Conservation (phyloP, 73 alveolate species). For the Strombidium stylifer region DNA sequence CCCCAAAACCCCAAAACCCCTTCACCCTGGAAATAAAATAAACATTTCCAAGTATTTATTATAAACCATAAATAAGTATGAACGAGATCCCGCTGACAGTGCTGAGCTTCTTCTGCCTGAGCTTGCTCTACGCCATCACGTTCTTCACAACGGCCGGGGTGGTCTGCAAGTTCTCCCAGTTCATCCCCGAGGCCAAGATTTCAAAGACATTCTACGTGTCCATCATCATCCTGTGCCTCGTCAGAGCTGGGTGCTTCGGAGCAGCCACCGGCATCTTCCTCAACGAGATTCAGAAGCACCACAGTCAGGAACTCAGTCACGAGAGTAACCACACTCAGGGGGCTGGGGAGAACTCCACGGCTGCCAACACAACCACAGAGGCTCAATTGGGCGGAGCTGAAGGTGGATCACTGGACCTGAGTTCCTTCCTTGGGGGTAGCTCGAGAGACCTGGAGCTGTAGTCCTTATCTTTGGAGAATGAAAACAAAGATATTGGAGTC, state of each 20-base stretch:
- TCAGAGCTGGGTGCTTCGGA: slow-evolving; percentile 13
- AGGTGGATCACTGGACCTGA: not conserved
- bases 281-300: not conserved
- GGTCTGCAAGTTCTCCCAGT: slow-evolving; percentile 15
- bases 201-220: slow-evolving; percentile 27
- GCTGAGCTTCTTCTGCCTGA: slow-evolving; percentile 23
- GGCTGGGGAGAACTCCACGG: not conserved
- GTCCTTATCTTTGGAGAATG: no score
- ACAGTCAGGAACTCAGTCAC: not conserved
- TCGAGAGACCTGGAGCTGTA: slow-evolving; percentile 1
- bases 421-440: not conserved
- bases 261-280: slow-evolving; percentile 1
- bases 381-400: not conserved
- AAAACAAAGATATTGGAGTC: no score
- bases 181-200: slow-evolving; percentile 13
- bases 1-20: not conserved
- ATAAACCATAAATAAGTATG: not conserved
- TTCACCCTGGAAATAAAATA: no score
- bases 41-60: not conserved
- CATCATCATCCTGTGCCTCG: slow-evolving; percentile 7
- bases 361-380: no score
- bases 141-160: slow-evolving; percentile 10
- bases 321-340: not conserved
- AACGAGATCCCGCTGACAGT: not conserved
- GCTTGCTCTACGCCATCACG: slow-evolving; percentile 8